These are phyloP conservation scores for Solanum piurae DNA, from an alignment of 257 asterid species.

Conservation along the genomic window DNA sequence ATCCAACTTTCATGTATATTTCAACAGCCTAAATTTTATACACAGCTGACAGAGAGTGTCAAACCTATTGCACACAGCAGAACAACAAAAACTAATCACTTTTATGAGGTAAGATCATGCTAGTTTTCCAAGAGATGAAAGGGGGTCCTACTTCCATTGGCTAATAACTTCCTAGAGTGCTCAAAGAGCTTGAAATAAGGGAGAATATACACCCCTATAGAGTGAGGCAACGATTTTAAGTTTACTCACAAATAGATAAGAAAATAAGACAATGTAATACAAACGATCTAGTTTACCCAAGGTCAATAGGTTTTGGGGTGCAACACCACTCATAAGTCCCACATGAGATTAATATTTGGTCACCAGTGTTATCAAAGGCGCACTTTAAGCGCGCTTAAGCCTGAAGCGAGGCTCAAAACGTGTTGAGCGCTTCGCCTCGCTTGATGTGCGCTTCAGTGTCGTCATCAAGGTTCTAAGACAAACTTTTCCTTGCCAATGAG, in stretches of 20 bases:
- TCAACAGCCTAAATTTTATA: not conserved
- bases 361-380: no score
- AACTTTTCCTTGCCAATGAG: no score
- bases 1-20: not conserved
- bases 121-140: not conserved
- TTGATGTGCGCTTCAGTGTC: no score
- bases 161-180: not conserved
- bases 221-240: not conserved
- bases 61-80: not conserved
- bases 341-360: not conserved
- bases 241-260: not conserved
- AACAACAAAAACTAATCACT: not conserved
- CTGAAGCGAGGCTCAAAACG: no score
- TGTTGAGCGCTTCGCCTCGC: no score
- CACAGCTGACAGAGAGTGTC: not conserved
- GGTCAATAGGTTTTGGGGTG: not conserved
- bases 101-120: not conserved
- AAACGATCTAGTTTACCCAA: not conserved
- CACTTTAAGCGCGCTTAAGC: no score
- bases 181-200: not conserved
- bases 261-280: not conserved
- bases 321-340: not conserved
- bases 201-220: not conserved
- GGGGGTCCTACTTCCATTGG: not conserved
- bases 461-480: no score